Base-by-base conservation (phyloP, 768 basidiomycete species). In the Pleurotus cornucopiae region DNA sequence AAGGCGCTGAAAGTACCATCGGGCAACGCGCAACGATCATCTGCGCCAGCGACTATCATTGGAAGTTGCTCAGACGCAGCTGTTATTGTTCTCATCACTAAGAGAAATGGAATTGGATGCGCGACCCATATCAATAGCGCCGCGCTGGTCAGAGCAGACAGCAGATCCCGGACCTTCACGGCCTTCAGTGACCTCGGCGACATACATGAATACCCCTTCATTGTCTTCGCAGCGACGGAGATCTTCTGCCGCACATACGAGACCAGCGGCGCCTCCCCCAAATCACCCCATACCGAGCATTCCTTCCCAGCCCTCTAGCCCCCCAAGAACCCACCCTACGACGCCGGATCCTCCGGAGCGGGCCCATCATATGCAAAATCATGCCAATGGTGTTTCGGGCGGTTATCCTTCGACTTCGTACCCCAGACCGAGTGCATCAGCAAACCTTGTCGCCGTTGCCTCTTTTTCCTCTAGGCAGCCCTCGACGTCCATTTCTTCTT, bases 191-290 rank as follows among this genome's bases (percentile, higher is more conserved):
- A 14, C 37, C 14, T 55, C 54, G 12, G 25, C 54, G 14, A 23
- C 54, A 7, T 55, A 45, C 21, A 46, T 45, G 54, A 40, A 16
- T 26, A 49, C 64, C n/a, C 57, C 63, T 6, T 60, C 66, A 2
- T 59, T 69, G 16, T 62, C 77, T 55, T 68, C 73, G 51, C 77
- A 80, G 58, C 83, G 87, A 55, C 84, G 89, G 52, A 87, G 89
- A 62, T 89, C 87, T 21, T 83, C 84, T 54, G 84, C 80, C 55
- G 79, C 82, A 11, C 78, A 82, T 63, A 73, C 76, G 21, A 81
- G 86, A 45, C 87, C 88, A 5, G 80, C 85, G 39, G 83, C 73
- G 2, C 89, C 89, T 16, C 89, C 89, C 43, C 89, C 89, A 18
- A 82, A 75, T 63, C 80, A 83, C 62, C 89, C 89, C 48, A 90